phyloP scores from a whole-genome alignment of 257 asterid species.

The Primulina huaijiensis region DNA sequence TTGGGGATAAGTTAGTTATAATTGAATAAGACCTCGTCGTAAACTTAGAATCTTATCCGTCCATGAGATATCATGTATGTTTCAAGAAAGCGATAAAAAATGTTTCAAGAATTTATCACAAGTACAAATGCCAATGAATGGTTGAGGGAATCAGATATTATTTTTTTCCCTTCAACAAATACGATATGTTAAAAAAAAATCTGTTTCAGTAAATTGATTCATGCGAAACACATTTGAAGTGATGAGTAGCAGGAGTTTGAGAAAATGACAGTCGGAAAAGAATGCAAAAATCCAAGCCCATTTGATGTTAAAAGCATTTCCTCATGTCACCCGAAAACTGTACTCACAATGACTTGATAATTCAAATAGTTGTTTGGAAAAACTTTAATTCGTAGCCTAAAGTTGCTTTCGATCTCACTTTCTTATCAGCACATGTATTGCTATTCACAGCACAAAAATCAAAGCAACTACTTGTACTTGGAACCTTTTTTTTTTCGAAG shows the following conservation, averaged over 20 bases:
- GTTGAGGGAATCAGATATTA: too few relatives aligned
- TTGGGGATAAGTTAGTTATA: too few relatives aligned
- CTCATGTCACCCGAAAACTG: constrained; percentile 37
- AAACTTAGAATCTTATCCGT: too few relatives aligned
- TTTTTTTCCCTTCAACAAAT: too few relatives aligned
- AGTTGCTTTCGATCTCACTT: constrained; percentile 53
- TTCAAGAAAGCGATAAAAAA: too few relatives aligned
- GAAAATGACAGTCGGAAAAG: constrained; percentile 41
- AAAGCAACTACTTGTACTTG: constrained; percentile 34
- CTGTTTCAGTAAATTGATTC: constrained; percentile 6
- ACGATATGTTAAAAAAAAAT: background rate
- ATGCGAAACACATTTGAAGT: constrained; percentile 36
- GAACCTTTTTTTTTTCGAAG: constrained; percentile 1
- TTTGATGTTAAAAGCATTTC: constrained; percentile 26
- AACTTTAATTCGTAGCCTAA: constrained; percentile 21
- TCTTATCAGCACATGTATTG: constrained; percentile 54
- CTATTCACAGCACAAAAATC: constrained; percentile 34
- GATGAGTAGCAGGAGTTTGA: constrained; percentile 37
- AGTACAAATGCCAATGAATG: too few relatives aligned
- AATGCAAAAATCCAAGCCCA: constrained; percentile 14
- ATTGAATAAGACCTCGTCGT: too few relatives aligned
- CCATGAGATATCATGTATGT: too few relatives aligned
- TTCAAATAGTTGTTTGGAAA: constrained; percentile 37
- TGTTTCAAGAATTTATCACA: too few relatives aligned
- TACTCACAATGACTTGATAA: constrained; percentile 33